Base-by-base conservation (phyloP, 2,329 filamentous ascomycete species). In the Bertia moriformis region DNA sequence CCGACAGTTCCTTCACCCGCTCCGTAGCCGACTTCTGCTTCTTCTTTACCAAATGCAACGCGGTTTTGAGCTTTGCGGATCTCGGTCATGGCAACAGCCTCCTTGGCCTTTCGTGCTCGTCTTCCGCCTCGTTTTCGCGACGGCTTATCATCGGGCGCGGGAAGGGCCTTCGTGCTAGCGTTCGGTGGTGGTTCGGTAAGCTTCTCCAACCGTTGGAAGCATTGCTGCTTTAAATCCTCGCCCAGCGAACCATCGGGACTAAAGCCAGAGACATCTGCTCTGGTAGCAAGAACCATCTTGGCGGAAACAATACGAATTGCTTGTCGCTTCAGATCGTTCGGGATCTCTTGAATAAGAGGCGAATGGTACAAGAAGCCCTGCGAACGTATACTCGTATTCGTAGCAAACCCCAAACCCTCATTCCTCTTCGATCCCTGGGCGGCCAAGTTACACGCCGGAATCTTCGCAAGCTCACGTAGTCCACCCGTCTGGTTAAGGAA, bases 11-110 rank as follows among this genome's bases (percentile, higher is more conserved):
- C 75, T 48, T 94, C 87, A 38, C 87, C 85, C 1, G 76, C 77
- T 24, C 87, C 89, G 55, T 93, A 96, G 20, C 88, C 89, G 1
- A 91, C 79, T 59, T 98, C 91, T 50, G 77, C 80, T 60, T 98
- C 91, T 58, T 96, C 89, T 56, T 93, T 91, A 42, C 88, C 88
- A 52, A 98, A 98, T 0, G 80, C 86, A 73, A 98, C 81, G 40
- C 91, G 76, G 62, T 98, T 98, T 60, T 96, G 91, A 3, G 87
- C 87, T 58, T 96, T 95, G 46, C 88, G 79, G 19, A 98, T 66
- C 40, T 98, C 91, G 0, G 91, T 98, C 86, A 95, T 93, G 43
- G 91, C 89, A 4, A 85, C 85, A 3, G 89, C 88, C 59, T 94
- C 91, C 69, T 98, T 98, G 43, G 89, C 89, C 59, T 94, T 94